A percentile compares a stretch with the other conserved stretches of the same genome.
These are phyloP conservation scores for Thielaviopsis populi DNA, from an alignment of 2,329 filamentous ascomycete species.

Conservation along the genomic window DNA sequence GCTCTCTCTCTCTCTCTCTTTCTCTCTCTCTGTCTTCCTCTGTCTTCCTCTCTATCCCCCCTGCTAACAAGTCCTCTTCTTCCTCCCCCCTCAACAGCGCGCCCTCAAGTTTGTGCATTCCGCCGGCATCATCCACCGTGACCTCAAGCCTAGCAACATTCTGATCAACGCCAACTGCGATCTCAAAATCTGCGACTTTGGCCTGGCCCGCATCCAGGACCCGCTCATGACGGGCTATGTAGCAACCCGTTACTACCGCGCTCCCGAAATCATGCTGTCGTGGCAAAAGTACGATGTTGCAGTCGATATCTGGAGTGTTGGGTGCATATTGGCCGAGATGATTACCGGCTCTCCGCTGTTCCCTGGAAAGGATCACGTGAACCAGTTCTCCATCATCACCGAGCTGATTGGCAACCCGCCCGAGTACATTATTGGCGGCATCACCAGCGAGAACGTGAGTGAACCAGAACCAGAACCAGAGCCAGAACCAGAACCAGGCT, in stretches of 20 bases:
- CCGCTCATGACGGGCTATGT: slow-evolving; percentile 99
- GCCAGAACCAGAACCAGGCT: too few species aligned
- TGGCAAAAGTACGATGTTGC: slow-evolving; percentile 99
- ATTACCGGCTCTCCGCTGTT: slow-evolving; percentile 95
- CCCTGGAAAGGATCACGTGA: slow-evolving; percentile 97
- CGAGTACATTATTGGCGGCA: slow-evolving; percentile 96
- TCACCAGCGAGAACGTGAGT: slow-evolving; percentile 90
- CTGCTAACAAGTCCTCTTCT: neutral
- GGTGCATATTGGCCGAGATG: slow-evolving; percentile 99
- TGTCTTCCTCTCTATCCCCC: neutral
- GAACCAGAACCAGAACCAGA: neutral
- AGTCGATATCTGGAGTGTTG: slow-evolving; percentile 98
- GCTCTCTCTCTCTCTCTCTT: too few species aligned
- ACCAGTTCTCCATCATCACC: slow-evolving; percentile 99
- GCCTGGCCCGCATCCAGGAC: slow-evolving; percentile 91
- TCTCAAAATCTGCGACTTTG: slow-evolving; percentile 98
- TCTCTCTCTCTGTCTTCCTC: too few species aligned
- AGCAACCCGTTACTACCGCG: slow-evolving; percentile 95
- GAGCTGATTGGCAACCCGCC: slow-evolving; percentile 91
- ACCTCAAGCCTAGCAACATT: slow-evolving; percentile 97
- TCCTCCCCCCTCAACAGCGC: slow-evolving; percentile 43
- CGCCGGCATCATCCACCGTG: slow-evolving; percentile 90
- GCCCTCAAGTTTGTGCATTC: slow-evolving; percentile 99
- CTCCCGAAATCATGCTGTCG: slow-evolving; percentile 98
- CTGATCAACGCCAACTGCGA: slow-evolving; percentile 99